phyloP scores from a whole-genome alignment of 202 grass and related monocot genomes.

The Zizania palustris region DNA sequence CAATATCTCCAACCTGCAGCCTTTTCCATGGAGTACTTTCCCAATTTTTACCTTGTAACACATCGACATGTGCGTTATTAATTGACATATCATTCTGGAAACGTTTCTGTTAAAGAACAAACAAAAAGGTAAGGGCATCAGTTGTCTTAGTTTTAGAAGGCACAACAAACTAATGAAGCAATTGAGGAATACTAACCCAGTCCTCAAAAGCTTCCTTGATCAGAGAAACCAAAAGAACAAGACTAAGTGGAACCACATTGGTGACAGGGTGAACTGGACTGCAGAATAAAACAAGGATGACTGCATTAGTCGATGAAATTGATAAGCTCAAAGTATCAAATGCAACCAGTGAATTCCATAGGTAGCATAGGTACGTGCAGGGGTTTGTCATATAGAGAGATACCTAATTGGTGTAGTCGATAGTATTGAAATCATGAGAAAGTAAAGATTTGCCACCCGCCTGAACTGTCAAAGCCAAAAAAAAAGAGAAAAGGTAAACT shows the following conservation, averaged over 20 bases:
- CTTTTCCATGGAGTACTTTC: constrained; percentile 89
- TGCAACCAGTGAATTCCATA: constrained; percentile 28
- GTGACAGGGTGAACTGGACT: constrained; percentile 98
- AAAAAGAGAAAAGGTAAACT: constrained; percentile 51
- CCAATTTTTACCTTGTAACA: constrained; percentile 87
- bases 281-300: constrained; percentile 42
- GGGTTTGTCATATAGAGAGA: not conserved
- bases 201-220: constrained; percentile 99
- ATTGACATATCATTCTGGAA: constrained; percentile 98
- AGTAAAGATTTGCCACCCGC: constrained; percentile 98
- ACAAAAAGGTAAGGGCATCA: constrained; percentile 42
- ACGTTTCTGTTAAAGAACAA: constrained; percentile 78
- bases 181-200: constrained; percentile 72
- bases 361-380: not conserved
- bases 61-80: constrained; percentile 84
- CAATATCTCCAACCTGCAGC: constrained; percentile 96
- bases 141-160: constrained; percentile 42
- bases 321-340: constrained; percentile 12
- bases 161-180: constrained; percentile 30
- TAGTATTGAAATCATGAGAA: constrained; percentile 99
- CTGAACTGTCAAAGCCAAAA: constrained; percentile 89
- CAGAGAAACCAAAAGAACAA: constrained; percentile 98
- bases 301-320: constrained; percentile 18
- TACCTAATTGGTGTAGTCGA: constrained; percentile 98
- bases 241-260: constrained; percentile 88